These are phyloP conservation scores for Fraxinus floribunda DNA, from an alignment of 305 asterid species.

Conservation along the genomic window DNA sequence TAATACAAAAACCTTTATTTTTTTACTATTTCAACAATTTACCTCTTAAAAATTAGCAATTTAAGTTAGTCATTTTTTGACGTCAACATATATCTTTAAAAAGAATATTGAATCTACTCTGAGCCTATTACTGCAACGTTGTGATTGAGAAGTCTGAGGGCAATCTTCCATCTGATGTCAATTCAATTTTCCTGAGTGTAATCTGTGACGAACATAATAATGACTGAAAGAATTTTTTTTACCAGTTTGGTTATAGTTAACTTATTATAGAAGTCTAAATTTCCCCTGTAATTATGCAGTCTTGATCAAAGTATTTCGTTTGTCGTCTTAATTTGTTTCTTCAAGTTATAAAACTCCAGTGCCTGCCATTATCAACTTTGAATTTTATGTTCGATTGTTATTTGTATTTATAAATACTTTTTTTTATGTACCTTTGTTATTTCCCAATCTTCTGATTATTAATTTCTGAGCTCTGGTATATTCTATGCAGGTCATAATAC, in stretches of 20 bases:
- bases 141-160: neutral
- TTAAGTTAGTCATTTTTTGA: neutral
- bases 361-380: neutral
- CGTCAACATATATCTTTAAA: neutral
- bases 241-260: neutral
- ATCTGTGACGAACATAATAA: neutral
- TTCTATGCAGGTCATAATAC: slow-evolving; percentile 62
- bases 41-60: neutral
- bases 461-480: slow-evolving; percentile 22
- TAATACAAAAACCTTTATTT: neutral
- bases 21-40: neutral
- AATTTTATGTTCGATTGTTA: neutral
- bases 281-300: neutral
- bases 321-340: slow-evolving; percentile 2
- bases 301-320: neutral
- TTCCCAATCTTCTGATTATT: slow-evolving; percentile 14
- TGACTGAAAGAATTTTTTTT: neutral
- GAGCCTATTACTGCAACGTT: neutral
- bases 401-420: neutral
- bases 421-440: neutral
- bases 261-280: neutral
- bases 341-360: slow-evolving; percentile 14
- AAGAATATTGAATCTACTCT: neutral
- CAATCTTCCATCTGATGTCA: neutral
- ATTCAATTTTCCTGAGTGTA: neutral